A percentile compares a stretch with the other conserved stretches of the same genome.
These are phyloP conservation scores for Juglanconis sp. DNA, from an alignment of 2,329 filamentous ascomycete species.

Conservation along the genomic window DNA sequence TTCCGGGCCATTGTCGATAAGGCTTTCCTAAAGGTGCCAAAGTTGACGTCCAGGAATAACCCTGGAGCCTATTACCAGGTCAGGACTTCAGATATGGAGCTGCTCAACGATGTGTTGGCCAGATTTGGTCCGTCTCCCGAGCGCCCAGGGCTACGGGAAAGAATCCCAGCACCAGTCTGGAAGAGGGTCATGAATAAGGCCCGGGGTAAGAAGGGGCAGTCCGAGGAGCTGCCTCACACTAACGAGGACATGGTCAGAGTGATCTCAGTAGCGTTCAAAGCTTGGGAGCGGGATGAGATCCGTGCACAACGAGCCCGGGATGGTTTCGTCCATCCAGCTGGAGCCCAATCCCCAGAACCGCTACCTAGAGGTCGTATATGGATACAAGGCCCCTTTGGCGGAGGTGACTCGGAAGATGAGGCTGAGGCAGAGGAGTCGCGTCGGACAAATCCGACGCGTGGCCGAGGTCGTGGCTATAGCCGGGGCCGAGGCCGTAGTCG, in stretches of 20 bases:
- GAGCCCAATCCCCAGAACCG: too few species aligned
- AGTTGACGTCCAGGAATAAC: too few species aligned
- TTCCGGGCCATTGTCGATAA: neutral
- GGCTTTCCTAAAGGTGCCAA: neutral
- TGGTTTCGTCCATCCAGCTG: too few species aligned
- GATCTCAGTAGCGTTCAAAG: neutral
- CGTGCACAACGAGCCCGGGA: too few species aligned
- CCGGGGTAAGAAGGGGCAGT: neutral
- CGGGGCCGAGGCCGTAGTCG: too few species aligned
- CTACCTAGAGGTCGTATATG: too few species aligned
- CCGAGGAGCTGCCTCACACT: neutral
- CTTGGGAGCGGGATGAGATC: neutral
- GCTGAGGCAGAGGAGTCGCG: too few species aligned
- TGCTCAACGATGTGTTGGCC: neutral
- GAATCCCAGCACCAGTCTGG: neutral
- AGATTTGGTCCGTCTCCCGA: neutral
- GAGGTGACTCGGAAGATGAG: too few species aligned
- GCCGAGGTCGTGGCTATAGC: too few species aligned
- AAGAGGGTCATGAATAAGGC: neutral
- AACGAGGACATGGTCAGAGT: neutral
- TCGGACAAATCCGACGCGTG: too few species aligned
- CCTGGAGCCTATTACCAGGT: neutral
- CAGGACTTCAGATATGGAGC: neutral
- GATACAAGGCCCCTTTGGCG: too few species aligned
- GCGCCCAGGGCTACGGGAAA: neutral